Percentiles rank a stretch among this genome's conserved stretches.
phyloP scores from a whole-genome alignment of 192 early-diverging fungal genomes.

The Coemansia guatemalensis region DNA sequence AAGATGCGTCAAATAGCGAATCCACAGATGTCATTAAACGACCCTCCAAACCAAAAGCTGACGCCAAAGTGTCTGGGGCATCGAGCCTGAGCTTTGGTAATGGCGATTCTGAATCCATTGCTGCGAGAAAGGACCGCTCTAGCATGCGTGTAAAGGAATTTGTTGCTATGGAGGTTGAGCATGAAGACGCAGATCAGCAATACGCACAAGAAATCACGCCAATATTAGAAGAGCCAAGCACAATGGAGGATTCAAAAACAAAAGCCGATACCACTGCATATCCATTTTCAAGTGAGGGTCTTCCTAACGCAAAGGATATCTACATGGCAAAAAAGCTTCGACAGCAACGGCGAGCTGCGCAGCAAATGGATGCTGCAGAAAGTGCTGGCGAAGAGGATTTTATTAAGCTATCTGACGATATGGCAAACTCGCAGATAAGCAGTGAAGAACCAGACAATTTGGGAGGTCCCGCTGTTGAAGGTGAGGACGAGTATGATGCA shows the following conservation, averaged over 20 bases:
- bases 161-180: not conserved
- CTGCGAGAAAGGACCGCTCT: conserved; percentile 2
- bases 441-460: not conserved
- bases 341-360: conserved; percentile 36
- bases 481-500: conserved; percentile 34
- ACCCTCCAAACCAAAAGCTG: conserved; percentile 4
- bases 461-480: conserved; percentile 17
- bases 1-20: conserved; percentile 4
- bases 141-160: conserved; percentile 1
- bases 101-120: not conserved
- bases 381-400: conserved; percentile 20
- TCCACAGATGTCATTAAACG: conserved; percentile 33
- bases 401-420: conserved; percentile 25
- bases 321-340: conserved; percentile 46
- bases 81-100: conserved; percentile 15
- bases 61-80: conserved; percentile 4
- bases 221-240: conserved; percentile 9
- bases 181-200: not conserved
- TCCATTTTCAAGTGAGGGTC: conserved; percentile 37
- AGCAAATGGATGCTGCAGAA: conserved; percentile 6
- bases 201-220: conserved; percentile 20
- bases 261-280: conserved; percentile 9
- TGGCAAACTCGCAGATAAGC: conserved; percentile 11
- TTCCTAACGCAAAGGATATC: conserved; percentile 45
- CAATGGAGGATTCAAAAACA: not conserved